Evolutionary conservation across 371 early-diverging fungal genomes (phyloP), one percentile per base, ranked within the genome.

Genomic region (Mucor racemosus): DNA sequence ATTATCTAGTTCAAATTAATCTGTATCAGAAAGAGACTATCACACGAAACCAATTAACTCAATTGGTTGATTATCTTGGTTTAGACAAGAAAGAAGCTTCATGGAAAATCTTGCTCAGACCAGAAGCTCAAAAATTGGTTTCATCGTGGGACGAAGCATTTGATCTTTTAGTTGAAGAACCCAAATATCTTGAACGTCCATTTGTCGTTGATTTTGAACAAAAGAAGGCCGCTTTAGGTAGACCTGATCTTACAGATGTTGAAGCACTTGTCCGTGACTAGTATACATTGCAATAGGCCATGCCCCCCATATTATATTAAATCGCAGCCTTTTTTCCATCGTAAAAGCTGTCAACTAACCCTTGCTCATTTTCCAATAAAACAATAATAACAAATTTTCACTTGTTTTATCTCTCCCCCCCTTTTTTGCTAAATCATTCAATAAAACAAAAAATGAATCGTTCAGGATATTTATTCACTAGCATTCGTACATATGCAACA

Each of bases 201-300:
- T 74, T 85, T 44, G 72, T 81, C 8, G 71, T 85, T 17, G 85
- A 85, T 57, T 81, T 75, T 70, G 62, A 73, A 19, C 60, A 64
- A 10, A 79, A 76, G 26, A 73, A 63, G 58, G 83, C 86, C 55
- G 82, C 72, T 8, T 64, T 85, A 1, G 86, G 82, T 36, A 72
- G 86, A 50, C 84, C 84, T n/a, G 75, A 82, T 42, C 42, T 76
- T 11, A 60, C 62, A 41, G 68, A 63, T 48, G 71, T 81, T 0
- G 72, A 80, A 26, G 50, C 50, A 5, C 62, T 62, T 38, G 62
- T 62, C n/a, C 46, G 54, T 62, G 62, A 54, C 53, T 50, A 9
- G 40, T n/a, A 46, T 19, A n/a, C n/a, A n/a, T n/a, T n/a, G n/a
- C n/a, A n/a, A n/a, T n/a, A n/a, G n/a, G n/a, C n/a, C n/a, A n/a